These are phyloP conservation scores for Hymenoscyphus infarciens DNA, from an alignment of 2,329 filamentous ascomycete species.

Conservation along the genomic window DNA sequence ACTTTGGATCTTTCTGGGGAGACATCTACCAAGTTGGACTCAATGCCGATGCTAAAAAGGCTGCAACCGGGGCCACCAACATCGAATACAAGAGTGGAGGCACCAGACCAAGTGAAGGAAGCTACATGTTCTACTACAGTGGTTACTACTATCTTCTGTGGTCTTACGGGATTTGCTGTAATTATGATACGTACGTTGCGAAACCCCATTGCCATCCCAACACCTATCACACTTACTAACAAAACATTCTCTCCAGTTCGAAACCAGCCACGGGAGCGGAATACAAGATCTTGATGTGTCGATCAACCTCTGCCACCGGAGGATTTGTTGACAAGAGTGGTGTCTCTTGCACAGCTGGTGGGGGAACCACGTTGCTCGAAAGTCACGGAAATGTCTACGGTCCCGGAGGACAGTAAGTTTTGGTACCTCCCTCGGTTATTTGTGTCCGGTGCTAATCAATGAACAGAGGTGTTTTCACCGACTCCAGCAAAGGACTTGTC, in stretches of 20 bases:
- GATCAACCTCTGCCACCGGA: constrained; percentile 49
- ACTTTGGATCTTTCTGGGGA: constrained; percentile 67
- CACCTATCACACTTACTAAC: background rate
- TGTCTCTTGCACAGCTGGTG: constrained; percentile 49
- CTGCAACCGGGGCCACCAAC: constrained; percentile 39
- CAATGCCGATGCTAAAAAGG: constrained; percentile 34
- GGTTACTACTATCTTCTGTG: constrained; percentile 64
- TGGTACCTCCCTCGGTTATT: background rate
- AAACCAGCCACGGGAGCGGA: constrained; percentile 54
- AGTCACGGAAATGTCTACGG: constrained; percentile 60
- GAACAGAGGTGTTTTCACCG: constrained; percentile 50
- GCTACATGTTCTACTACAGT: constrained; percentile 52
- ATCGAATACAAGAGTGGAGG: constrained; percentile 52
- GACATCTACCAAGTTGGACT: constrained; percentile 60
- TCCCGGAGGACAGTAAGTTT: constrained; percentile 54
- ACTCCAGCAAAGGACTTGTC: constrained; percentile 47
- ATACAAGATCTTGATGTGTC: constrained; percentile 64
- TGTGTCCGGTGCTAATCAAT: background rate
- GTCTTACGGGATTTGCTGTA: constrained; percentile 58
- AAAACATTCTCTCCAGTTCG: constrained; percentile 9
- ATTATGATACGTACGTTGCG: constrained; percentile 43
- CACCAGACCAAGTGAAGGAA: constrained; percentile 52
- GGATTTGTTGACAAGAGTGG: constrained; percentile 56
- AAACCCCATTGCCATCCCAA: background rate
- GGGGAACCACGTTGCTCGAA: constrained; percentile 58